These are phyloP conservation scores for Ensete ventricosum DNA, from an alignment of 176 grass and related monocot species.

Conservation along the genomic window DNA sequence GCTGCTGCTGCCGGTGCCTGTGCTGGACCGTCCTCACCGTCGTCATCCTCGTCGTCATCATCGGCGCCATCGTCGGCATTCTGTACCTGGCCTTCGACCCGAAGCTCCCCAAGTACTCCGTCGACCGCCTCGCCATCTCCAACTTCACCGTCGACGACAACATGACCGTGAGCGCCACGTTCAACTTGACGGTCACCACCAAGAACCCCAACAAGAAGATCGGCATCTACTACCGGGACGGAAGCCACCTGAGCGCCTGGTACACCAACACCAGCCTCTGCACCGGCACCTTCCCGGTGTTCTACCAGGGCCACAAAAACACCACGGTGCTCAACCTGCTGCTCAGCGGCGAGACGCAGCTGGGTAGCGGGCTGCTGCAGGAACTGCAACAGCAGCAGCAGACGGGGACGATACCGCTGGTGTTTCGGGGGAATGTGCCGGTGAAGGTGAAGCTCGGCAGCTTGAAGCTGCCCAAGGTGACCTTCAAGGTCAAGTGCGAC, in stretches of 20 bases:
- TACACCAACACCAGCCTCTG: background rate
- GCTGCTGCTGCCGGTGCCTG: background rate
- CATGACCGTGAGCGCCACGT: background rate
- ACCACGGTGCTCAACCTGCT: background rate
- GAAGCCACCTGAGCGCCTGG: background rate
- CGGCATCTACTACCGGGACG: constrained; percentile 1
- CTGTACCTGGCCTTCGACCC: background rate
- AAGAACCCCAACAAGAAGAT: constrained; percentile 11
- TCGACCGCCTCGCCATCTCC: background rate
- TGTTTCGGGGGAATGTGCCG: background rate
- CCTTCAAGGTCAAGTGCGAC: background rate
- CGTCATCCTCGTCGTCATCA: background rate
- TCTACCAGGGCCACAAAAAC: constrained; percentile 5
- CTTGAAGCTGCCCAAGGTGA: background rate
- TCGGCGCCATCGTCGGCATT: background rate
- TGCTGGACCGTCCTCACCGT: constrained; percentile 4
- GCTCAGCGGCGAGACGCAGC: background rate
- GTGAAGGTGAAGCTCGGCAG: constrained; percentile 5
- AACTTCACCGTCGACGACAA: background rate
- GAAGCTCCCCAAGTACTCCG: constrained; percentile 3
- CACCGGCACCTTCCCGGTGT: constrained; percentile 6
- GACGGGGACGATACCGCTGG: background rate
- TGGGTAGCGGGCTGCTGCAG: background rate
- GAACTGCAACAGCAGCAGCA: constrained; percentile 7
- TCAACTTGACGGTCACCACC: background rate